Base-by-base conservation (phyloP, 176 grass and related monocot genomes). In the Aechmea fasciata region DNA sequence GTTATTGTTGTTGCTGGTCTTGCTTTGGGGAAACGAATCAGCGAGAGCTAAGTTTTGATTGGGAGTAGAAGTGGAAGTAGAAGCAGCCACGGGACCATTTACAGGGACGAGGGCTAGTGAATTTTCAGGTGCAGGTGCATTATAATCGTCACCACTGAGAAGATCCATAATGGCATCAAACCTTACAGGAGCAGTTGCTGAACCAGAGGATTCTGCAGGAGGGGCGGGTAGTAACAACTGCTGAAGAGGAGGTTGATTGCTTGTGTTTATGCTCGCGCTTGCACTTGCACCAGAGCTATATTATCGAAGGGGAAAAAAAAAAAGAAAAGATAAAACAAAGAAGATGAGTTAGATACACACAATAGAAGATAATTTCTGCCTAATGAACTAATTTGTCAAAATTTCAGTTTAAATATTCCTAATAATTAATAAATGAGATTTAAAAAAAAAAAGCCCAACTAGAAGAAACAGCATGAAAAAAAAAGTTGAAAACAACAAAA, bases 1-100 rank as follows among this genome's bases (percentile, higher is more conserved):
- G 68, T 50, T 69, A n/a, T 75, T 47, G 50, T 7, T 41, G 33
- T 41, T 80, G 17, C 59, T 22, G 7, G 69, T 63, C 57, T 78
- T 85, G 74, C 68, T 85, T 79, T 87, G 84, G 47, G 89, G 85
- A 81, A 83, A 92, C 28, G 85, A 79, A 48, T 97, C 84, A 1
- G 89, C 86, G 33, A 97, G 81, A 52, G 93, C 93, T 72, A 97
- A 69, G 22, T 81, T 90, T 47, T 84, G 83, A 80, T 85, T 91
- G 33, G 33, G 33, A 71, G 90, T 73, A 84, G 81, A 84, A 67
- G 90, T 41, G 33, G 5, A 41, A 41, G 33, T 41, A 41, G 33
- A 79, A 49, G 77, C 73, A 52, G 72, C 74, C 64, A 84, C 33
- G 51, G 90, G 84, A 76, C 90, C 84, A 48, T 78, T 80, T 51